Percentiles rank a stretch among this genome's conserved stretches.
phyloP scores from a whole-genome alignment of 129 eudicot species.

The Flaveria sonorensis region DNA sequence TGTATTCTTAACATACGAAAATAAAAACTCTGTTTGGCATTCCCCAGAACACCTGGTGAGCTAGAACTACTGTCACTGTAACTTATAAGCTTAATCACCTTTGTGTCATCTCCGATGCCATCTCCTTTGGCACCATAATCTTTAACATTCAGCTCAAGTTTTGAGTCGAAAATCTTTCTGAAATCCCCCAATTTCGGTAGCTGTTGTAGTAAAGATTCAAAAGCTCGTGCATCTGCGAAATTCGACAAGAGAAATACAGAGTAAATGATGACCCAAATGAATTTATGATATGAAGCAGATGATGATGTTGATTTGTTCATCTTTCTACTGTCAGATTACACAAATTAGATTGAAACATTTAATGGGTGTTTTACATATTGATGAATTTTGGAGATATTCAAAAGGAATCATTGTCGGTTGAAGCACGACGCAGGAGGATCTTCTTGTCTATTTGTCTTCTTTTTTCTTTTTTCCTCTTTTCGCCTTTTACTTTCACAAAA shows the following conservation, averaged over 20 bases:
- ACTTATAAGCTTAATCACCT: slow-evolving; percentile 40
- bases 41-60: slow-evolving; percentile 25
- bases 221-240: slow-evolving; percentile 37
- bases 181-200: slow-evolving; percentile 38
- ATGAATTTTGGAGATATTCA: slow-evolving; percentile 6
- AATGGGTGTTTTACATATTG: background rate
- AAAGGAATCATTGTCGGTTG: slow-evolving; percentile 10
- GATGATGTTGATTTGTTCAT: slow-evolving; percentile 32
- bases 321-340: too few species aligned
- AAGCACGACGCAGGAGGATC: slow-evolving; percentile 1
- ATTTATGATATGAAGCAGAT: slow-evolving; percentile 24
- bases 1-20: background rate
- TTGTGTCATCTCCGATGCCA: slow-evolving; percentile 69
- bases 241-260: slow-evolving; percentile 31
- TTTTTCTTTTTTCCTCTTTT: background rate
- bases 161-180: slow-evolving; percentile 31
- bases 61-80: background rate
- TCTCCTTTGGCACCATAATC: slow-evolving; percentile 84
- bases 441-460: background rate
- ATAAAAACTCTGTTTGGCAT: slow-evolving; percentile 18
- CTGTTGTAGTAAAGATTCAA: slow-evolving; percentile 47
- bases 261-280: slow-evolving; percentile 19
- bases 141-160: slow-evolving; percentile 41
- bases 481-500: slow-evolving; percentile 2
- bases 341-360: too few species aligned